phyloP scores from a whole-genome alignment of 2,329 filamentous ascomycete species.

The Monosporascus sp. region DNA sequence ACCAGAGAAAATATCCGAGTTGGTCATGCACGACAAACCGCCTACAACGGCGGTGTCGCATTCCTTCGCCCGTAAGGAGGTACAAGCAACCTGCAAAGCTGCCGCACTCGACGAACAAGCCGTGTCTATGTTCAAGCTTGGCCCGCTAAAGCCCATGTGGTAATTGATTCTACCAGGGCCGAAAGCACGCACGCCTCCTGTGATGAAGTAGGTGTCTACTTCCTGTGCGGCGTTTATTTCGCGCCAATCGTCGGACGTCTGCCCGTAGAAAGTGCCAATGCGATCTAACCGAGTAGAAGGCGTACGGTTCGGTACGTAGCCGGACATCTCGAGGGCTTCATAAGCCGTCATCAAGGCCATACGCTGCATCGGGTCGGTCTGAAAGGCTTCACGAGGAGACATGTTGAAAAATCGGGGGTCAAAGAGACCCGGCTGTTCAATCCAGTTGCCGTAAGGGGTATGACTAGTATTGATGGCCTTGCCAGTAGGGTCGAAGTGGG shows the following conservation, averaged over 20 bases:
- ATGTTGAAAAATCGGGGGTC: slow-evolving; percentile 86
- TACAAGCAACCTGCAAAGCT: slow-evolving; percentile 48
- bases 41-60: slow-evolving; percentile 79
- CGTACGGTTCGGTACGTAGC: slow-evolving; percentile 69
- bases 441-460: slow-evolving; percentile 70
- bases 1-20: slow-evolving; percentile 74
- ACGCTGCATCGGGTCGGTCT: slow-evolving; percentile 78
- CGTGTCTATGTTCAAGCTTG: slow-evolving; percentile 34
- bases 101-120: slow-evolving; percentile 36
- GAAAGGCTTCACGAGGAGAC: slow-evolving; percentile 73
- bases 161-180: slow-evolving; percentile 45
- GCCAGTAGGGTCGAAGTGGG: slow-evolving; percentile 66
- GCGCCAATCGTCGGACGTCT: slow-evolving; percentile 73
- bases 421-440: slow-evolving; percentile 71
- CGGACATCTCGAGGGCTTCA: slow-evolving; percentile 77
- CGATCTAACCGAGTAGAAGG: slow-evolving; percentile 59
- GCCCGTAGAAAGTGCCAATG: slow-evolving; percentile 71
- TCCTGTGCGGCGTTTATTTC: slow-evolving; percentile 71
- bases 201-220: slow-evolving; percentile 52
- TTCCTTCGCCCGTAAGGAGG: slow-evolving; percentile 68
- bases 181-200: slow-evolving; percentile 47
- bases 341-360: slow-evolving; percentile 73
- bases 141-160: slow-evolving; percentile 35
- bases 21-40: slow-evolving; percentile 73
- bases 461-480: slow-evolving; percentile 73